These are phyloP conservation scores for Cicer judaicum DNA, from an alignment of 306 rosid species.

Conservation along the genomic window DNA sequence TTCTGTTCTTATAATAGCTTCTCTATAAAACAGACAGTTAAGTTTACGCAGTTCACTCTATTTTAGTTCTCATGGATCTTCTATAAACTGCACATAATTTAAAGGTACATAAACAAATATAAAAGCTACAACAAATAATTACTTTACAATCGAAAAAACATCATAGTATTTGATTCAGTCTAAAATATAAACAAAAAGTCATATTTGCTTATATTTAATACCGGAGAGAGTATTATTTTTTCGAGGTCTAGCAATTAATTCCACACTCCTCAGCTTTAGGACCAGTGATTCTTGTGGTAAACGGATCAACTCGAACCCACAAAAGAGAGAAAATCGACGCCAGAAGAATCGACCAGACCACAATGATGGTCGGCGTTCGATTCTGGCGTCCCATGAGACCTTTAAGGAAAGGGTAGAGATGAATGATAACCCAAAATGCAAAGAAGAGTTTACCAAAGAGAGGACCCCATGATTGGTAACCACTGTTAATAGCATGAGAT, in stretches of 20 bases:
- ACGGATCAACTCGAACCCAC: slow-evolving; percentile 92
- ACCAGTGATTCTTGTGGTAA: slow-evolving; percentile 86
- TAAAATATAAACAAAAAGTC: no score
- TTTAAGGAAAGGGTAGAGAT: slow-evolving; percentile 95
- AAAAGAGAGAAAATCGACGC: slow-evolving; percentile 93
- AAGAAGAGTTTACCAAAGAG: slow-evolving; percentile 96
- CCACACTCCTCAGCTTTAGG: slow-evolving; percentile 86
- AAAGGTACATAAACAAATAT: slow-evolving; percentile 21
- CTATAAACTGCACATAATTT: slow-evolving; percentile 45
- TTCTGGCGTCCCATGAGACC: slow-evolving; percentile 99
- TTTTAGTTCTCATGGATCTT: slow-evolving; percentile 24
- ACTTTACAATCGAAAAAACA: no score
- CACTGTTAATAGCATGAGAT: slow-evolving; percentile 90
- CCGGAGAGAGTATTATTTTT: no score
- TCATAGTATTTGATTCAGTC: no score
- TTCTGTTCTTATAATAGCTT: slow-evolving; percentile 25
- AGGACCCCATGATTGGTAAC: slow-evolving; percentile 99
- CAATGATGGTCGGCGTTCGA: slow-evolving; percentile 90
- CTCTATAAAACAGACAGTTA: slow-evolving; percentile 26
- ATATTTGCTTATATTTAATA: no score
- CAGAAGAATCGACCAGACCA: slow-evolving; percentile 90
- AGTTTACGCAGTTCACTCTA: slow-evolving; percentile 20
- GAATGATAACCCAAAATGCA: slow-evolving; percentile 97
- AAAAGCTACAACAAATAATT: slow-evolving; percentile 9
- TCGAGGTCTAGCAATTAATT: slow-evolving; percentile 76